Evolutionary conservation across 805 yeast genomes (phyloP).

Genomic region (Wickerhamiella lipophila): DNA sequence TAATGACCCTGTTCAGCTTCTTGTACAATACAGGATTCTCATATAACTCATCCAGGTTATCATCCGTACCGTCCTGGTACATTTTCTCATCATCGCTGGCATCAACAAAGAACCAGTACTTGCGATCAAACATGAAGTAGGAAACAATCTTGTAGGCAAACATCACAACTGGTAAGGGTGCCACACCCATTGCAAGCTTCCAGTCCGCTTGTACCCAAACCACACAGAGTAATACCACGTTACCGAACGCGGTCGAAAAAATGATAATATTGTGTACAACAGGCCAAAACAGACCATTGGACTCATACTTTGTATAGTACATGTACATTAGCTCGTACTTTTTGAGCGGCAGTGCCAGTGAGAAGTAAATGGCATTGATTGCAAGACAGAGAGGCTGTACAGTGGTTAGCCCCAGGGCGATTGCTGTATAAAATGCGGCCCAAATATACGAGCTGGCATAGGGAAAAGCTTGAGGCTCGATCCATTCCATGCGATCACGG

Average conservation of each 20-base stretch:
- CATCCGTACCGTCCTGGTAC: neutral
- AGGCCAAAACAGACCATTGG: constrained; percentile 31
- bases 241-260: constrained; percentile 28
- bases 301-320: constrained; percentile 29
- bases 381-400: constrained; percentile 31
- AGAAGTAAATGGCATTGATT: constrained; percentile 25
- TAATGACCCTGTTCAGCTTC: neutral
- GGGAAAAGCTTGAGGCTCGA: constrained; percentile 28
- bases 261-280: constrained; percentile 25
- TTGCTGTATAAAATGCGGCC: constrained; percentile 27
- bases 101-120: constrained; percentile 15
- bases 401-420: constrained; percentile 29
- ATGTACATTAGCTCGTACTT: constrained; percentile 29
- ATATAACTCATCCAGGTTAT: constrained; percentile 12
- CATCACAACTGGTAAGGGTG: constrained; percentile 25
- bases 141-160: constrained; percentile 24
- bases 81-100: constrained; percentile 1
- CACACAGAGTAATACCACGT: constrained; percentile 28
- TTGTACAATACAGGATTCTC: constrained; percentile 18
- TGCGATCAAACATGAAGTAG: constrained; percentile 14
- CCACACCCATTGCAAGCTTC: constrained; percentile 25
- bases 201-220: constrained; percentile 31
- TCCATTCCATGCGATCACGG: constrained; percentile 24
- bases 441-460: constrained; percentile 27
- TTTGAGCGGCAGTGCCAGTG: constrained; percentile 26